A percentile compares a stretch with the other conserved stretches of the same genome.
phyloP scores from a whole-genome alignment of 1,284 basidiomycete species.

The Heterobasidion occidentale region DNA sequence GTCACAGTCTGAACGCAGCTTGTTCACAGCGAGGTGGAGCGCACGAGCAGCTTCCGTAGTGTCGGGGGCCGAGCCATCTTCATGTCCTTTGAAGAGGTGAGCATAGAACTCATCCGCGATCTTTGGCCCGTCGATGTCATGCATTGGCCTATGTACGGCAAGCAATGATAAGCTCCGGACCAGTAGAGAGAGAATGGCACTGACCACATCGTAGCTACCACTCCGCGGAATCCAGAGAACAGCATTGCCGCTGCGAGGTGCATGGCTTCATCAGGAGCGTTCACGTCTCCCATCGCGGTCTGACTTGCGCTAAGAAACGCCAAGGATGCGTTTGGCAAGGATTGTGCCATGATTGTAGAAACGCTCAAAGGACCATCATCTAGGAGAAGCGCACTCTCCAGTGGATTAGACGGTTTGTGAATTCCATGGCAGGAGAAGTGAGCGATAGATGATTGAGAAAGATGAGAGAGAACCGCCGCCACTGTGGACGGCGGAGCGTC shows the following conservation, averaged over 20 bases:
- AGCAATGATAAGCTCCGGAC: no score
- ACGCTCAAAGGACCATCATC: background rate
- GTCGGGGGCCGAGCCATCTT: background rate
- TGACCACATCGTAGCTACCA: conserved; percentile 19
- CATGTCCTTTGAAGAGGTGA: background rate
- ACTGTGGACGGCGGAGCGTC: background rate
- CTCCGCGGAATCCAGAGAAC: conserved; percentile 14
- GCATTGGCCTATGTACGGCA: background rate
- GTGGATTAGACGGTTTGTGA: background rate
- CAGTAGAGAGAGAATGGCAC: conserved; percentile 7
- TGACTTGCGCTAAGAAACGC: conserved; percentile 3
- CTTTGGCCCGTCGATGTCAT: conserved; percentile 14
- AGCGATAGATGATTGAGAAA: background rate
- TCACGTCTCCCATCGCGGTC: conserved; percentile 1
- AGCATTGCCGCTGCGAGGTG: conserved; percentile 19
- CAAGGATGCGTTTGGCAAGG: background rate
- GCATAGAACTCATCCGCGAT: conserved; percentile 4
- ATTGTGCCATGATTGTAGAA: background rate
- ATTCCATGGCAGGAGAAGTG: conserved; percentile 1
- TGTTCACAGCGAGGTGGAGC: background rate
- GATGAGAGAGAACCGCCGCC: background rate
- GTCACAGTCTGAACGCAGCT: background rate
- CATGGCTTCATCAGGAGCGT: conserved; percentile 1
- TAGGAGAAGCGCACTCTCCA: conserved; percentile 1
- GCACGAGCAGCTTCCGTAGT: background rate